Percentiles rank a stretch among this genome's conserved stretches.
These are phyloP conservation scores for Obba rivulosa DNA, from an alignment of 768 basidiomycete species.

Conservation along the genomic window DNA sequence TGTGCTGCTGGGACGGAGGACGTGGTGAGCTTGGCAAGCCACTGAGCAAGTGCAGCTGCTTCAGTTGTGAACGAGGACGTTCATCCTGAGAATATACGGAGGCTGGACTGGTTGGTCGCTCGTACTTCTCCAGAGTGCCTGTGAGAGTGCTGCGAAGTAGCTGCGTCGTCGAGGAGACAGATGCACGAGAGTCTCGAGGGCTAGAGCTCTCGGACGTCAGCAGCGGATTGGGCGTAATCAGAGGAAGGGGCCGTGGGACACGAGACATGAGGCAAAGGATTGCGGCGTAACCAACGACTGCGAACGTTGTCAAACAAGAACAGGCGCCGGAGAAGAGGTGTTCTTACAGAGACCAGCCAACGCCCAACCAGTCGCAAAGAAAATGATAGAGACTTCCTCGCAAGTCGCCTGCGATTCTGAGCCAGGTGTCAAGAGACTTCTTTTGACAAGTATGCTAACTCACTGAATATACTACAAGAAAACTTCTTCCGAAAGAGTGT, in stretches of 20 bases:
- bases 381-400: constrained; percentile 11
- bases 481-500: constrained; percentile 14
- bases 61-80: background rate
- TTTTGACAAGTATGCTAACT: background rate
- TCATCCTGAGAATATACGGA: constrained; percentile 3
- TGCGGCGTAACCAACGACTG: constrained; percentile 19
- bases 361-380: constrained; percentile 14
- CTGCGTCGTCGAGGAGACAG: constrained; percentile 10
- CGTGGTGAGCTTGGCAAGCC: background rate
- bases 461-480: constrained; percentile 20
- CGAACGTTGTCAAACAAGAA: background rate
- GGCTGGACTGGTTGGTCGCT: constrained; percentile 2
- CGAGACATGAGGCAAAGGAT: constrained; percentile 20
- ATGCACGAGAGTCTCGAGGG: constrained; percentile 6
- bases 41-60: background rate
- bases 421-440: background rate
- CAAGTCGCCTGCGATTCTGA: constrained; percentile 17
- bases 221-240: constrained; percentile 16
- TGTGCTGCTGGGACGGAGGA: background rate
- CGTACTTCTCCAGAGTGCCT: background rate
- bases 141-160: constrained; percentile 4
- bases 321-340: background rate
- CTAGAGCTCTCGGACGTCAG: constrained; percentile 5
- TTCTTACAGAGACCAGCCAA: constrained; percentile 19
- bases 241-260: constrained; percentile 16